These are phyloP conservation scores for Microcyclospora pomicola DNA, from an alignment of 2,329 filamentous ascomycete species.

Conservation along the genomic window DNA sequence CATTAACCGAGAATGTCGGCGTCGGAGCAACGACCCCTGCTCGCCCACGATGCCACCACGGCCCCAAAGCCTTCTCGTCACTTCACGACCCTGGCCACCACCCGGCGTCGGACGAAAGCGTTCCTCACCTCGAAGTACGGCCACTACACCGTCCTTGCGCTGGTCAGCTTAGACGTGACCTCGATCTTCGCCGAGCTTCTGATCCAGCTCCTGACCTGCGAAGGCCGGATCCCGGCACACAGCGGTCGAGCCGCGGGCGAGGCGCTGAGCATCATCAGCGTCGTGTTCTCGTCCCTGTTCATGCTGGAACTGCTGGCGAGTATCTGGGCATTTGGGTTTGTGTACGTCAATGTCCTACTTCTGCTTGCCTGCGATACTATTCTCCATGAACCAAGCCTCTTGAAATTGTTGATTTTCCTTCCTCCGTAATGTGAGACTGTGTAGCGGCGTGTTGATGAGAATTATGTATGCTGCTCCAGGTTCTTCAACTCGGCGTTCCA, in stretches of 20 bases:
- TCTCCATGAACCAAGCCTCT: neutral
- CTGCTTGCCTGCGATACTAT: neutral
- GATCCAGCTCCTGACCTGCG: slow-evolving; percentile 37
- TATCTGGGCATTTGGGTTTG: slow-evolving; percentile 47
- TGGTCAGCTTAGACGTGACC: slow-evolving; percentile 38
- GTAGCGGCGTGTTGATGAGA: neutral
- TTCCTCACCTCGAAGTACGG: slow-evolving; percentile 34
- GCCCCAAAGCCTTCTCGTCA: too few relatives aligned
- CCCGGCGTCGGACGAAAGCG: slow-evolving; percentile 15
- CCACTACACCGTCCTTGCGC: slow-evolving; percentile 35
- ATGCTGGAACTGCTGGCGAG: slow-evolving; percentile 46
- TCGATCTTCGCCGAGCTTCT: slow-evolving; percentile 41
- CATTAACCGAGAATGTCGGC: too few relatives aligned
- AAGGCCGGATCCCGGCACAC: slow-evolving; percentile 20
- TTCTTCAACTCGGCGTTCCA: slow-evolving; percentile 39
- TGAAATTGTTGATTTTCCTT: neutral
- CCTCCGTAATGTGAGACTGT: neutral
- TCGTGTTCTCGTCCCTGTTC: slow-evolving; percentile 51
- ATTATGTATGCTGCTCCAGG: slow-evolving; percentile 4
- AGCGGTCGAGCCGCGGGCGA: slow-evolving; percentile 23
- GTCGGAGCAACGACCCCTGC: too few relatives aligned
- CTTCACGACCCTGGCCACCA: neutral
- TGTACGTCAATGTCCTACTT: slow-evolving; percentile 29
- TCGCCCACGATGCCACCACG: too few relatives aligned
- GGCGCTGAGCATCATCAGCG: slow-evolving; percentile 37